Evolutionary conservation across 345 rosid species (phyloP), one percentile per base, ranked within the genome.

Genomic region (Corchorus capsularis): DNA sequence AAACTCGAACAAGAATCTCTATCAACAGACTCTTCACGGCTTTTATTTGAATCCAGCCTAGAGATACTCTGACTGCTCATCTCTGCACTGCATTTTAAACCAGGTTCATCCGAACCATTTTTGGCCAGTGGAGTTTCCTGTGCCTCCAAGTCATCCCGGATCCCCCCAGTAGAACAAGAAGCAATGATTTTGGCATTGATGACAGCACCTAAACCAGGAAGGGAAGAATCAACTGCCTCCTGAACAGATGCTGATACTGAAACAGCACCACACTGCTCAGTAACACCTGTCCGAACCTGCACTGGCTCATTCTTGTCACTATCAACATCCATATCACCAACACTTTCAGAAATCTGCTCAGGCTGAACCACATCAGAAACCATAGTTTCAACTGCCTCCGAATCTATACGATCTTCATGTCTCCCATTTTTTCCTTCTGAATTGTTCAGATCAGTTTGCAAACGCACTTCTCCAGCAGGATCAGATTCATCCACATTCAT

Each of bases 351-450:
- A 66, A 54, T 75, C 49, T 69, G 63, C 69, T 68, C 78, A 19
- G 81, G 70, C 73, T 52, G 75, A 63, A 66, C 78, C 66, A 77
- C 79, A 84, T 80, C 79, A 78, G 82, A 73, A 71, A 61, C 78
- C 60, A 71, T 63, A 49, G 76, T 66, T 71, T 83, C 79, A 50
- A 71, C 80, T 71, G 75, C 81, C 78, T 77, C 76, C 8, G 81
- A 76, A 55, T 74, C 84, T 67, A 72, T 79, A 65, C 72, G 63
- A 81, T 68, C 79, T 59, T 53, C 64, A 39, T 80, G 60, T 10
- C 19, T 52, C 63, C 63, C 87, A 74, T 77, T 73, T n/a, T 78
- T 83, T 43, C 74, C 86, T 67, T 84, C 86, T 46, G 86, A 77
- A 73, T 53, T 63, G 72, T 81, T 77, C 78, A 80, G 56, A 50